Conservation (phyloP, 495 filamentous ascomycete genomes). For the Bathelium albidoporum region DNA sequence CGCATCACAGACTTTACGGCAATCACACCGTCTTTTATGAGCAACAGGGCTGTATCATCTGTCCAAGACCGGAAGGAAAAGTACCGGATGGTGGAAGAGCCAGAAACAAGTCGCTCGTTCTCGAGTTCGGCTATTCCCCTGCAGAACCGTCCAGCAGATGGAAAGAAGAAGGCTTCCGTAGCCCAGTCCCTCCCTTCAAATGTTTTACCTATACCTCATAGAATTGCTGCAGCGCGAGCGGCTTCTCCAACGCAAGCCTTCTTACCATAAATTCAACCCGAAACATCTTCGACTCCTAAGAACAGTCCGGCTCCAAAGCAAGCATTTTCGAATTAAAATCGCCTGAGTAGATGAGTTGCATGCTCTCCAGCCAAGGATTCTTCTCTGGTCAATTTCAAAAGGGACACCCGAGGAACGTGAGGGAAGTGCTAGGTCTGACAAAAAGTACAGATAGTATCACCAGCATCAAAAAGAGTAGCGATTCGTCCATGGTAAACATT, state of each 20-base stretch:
- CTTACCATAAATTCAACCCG: neutral
- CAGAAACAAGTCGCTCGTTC: neutral
- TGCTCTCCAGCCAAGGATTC: neutral
- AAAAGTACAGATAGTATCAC: neutral
- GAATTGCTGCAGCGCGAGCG: constrained; percentile 7
- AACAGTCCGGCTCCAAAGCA: constrained; percentile 6
- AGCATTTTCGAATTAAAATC: constrained; percentile 5
- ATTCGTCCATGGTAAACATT: neutral
- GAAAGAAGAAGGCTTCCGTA: neutral
- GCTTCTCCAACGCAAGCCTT: constrained; percentile 2
- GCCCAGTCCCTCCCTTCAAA: constrained; percentile 10
- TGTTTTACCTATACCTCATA: constrained; percentile 11
- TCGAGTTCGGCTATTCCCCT: neutral
- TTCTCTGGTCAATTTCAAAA: constrained; percentile 1
- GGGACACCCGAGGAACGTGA: constrained; percentile 2
- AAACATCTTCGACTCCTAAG: neutral
- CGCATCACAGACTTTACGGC: neutral
- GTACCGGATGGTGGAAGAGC: neutral
- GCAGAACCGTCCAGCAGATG: neutral
- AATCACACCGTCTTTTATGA: neutral
- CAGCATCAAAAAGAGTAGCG: neutral
- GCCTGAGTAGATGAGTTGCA: constrained; percentile 5
- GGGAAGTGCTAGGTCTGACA: neutral
- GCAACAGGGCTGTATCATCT: neutral
- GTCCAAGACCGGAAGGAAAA: neutral